phyloP scores from a whole-genome alignment of 2,329 filamentous ascomycete species.

The Aspergillus sergii region DNA sequence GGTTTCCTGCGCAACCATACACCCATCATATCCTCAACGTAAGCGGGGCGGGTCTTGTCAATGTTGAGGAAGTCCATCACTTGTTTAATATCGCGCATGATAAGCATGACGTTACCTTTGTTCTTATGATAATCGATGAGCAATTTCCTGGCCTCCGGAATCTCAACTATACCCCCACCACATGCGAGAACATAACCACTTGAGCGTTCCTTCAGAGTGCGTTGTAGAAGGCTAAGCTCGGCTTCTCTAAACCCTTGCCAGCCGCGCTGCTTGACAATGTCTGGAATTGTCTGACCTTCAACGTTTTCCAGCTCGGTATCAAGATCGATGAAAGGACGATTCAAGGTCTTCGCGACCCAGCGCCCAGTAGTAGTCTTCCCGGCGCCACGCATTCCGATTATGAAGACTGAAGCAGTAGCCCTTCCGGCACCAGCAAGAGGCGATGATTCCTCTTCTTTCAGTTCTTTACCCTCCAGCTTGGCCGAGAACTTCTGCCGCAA shows the following conservation, averaged over 20 bases:
- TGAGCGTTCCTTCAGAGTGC: conserved; percentile 73
- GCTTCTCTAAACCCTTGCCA: conserved; percentile 87
- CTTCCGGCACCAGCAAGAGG: conserved; percentile 43
- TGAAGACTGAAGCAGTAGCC: conserved; percentile 72
- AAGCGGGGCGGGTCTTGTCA: conserved; percentile 89
- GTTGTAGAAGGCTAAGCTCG: conserved; percentile 73
- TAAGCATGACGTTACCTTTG: conserved; percentile 82
- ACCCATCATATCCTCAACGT: conserved; percentile 86
- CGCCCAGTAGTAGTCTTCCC: conserved; percentile 92
- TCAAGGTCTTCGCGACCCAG: conserved; percentile 77
- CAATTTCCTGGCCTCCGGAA: conserved; percentile 73
- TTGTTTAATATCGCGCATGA: conserved; percentile 84
- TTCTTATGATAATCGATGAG: conserved; percentile 71
- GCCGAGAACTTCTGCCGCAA: conserved; percentile 77
- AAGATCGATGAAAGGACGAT: conserved; percentile 79
- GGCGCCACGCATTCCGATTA: conserved; percentile 96
- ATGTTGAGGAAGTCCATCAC: conserved; percentile 86
- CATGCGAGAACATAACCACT: conserved; percentile 85
- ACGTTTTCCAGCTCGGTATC: conserved; percentile 82
- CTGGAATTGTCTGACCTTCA: conserved; percentile 75
- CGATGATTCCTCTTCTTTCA: conserved; percentile 41
- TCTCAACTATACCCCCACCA: conserved; percentile 91
- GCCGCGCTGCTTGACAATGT: conserved; percentile 76
- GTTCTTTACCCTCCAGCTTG: conserved; percentile 73
- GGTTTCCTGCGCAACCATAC: conserved; percentile 88